Evolutionary conservation across 371 early-diverging fungal genomes (phyloP), one percentile per base, ranked within the genome.

Genomic region (Apophysomyces elegans): DNA sequence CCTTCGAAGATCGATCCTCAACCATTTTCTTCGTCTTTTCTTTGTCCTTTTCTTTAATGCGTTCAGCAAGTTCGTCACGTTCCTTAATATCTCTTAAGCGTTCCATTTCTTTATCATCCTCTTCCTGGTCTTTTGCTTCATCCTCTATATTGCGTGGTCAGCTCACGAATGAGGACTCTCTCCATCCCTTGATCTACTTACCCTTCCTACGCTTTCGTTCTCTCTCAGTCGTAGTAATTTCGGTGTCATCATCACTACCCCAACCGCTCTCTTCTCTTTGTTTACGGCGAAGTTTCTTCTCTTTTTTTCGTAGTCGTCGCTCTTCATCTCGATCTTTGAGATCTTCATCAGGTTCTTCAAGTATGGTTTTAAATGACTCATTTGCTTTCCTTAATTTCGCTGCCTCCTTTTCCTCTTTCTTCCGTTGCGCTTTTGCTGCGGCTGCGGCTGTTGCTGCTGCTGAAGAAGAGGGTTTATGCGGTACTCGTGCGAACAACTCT

Each of bases 11-110:
- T 62, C 91, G 79, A 68, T 96, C 97, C 62, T 95, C 93, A 11
- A 91, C 80, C 35, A 92, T 74, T 68, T 86, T 91, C 59, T 91
- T 95, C 1, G 93, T 94, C 65, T 85, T 85, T 46, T 91, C 90
- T 66, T 90, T 86, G 70, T 98, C 98, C 69, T 87, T 91, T 61
- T 92, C 89, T 71, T 87, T 85, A 45, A 98, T 68, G 43, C 97
- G 75, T 59, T 91, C 85, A 4, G 90, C 95, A 78, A 96, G 93
- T 63, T 91, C 99, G 68, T 97, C 97, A 61, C 96, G 88, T 71
- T 98, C 98, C 66, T 84, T 78, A 47, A 88, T 61, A 72, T 92
- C 91, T 35, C 80, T 68, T 41, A 88, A 85, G 8, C 88, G 81
- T 56, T 89, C 91, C 14, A 65, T 64, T 38, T 88, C 81, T 57